These are phyloP conservation scores for Breynia disticha DNA, from an alignment of 441 rosid species.

Conservation along the genomic window DNA sequence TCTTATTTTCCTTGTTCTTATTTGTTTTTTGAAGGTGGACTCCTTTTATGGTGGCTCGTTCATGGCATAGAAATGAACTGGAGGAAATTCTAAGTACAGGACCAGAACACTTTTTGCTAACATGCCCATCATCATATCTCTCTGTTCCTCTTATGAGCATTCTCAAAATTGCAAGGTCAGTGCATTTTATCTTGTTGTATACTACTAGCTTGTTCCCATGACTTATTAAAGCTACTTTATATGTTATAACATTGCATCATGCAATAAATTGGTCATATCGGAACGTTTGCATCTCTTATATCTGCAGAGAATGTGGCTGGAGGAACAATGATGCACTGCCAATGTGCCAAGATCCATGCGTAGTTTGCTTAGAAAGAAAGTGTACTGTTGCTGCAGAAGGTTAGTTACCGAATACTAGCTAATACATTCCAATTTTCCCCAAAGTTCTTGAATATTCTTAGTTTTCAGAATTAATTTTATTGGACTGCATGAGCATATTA, in stretches of 20 bases:
- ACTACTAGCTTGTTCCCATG: too few species aligned
- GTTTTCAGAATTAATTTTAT: constrained; percentile 2
- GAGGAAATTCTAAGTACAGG: constrained; percentile 55
- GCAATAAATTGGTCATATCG: background rate
- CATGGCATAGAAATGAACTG: constrained; percentile 80
- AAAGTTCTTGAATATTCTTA: background rate
- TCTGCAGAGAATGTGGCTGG: constrained; percentile 93
- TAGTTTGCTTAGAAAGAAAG: constrained; percentile 73
- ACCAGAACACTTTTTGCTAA: constrained; percentile 28
- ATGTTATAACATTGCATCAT: background rate
- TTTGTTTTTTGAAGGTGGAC: constrained; percentile 85
- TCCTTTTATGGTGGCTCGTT: constrained; percentile 83
- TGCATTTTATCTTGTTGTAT: background rate
- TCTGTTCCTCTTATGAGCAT: constrained; percentile 94
- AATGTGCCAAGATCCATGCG: constrained; percentile 66
- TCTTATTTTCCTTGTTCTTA: too few species aligned
- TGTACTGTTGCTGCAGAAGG: constrained; percentile 87
- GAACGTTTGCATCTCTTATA: background rate
- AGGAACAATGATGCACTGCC: constrained; percentile 36
- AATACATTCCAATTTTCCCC: background rate
- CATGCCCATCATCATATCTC: constrained; percentile 60
- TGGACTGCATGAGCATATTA: too few species aligned
- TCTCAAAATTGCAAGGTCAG: constrained; percentile 78
- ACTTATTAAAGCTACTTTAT: too few species aligned
- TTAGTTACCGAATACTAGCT: constrained; percentile 17